Evolutionary conservation across 192 early-diverging fungal genomes (phyloP).

Genomic region (Coemansia sp.): DNA sequence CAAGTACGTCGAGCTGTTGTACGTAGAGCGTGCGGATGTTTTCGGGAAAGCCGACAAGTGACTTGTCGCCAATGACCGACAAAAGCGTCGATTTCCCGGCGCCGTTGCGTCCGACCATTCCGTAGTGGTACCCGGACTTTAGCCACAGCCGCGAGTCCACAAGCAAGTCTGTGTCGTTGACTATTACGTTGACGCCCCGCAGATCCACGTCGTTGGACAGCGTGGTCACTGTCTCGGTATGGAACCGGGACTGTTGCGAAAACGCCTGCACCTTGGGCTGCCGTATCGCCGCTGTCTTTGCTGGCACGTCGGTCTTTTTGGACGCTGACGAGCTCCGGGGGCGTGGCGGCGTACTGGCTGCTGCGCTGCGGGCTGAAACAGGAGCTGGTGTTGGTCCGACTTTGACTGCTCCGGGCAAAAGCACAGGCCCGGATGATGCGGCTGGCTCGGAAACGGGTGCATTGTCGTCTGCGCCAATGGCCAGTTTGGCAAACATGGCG

Average conservation of each 20-base stretch:
- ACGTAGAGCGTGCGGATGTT: constrained; percentile 81
- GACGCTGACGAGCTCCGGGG: constrained; percentile 1
- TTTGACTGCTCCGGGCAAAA: constrained; percentile 7
- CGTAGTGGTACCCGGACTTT: constrained; percentile 73
- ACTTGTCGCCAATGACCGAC: constrained; percentile 86
- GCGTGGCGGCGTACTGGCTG: neutral
- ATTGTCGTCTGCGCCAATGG: neutral
- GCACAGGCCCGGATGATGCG: constrained; percentile 3
- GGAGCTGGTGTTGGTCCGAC: neutral
- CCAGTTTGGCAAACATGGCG: constrained; percentile 51
- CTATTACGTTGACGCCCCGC: constrained; percentile 71
- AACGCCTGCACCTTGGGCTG: constrained; percentile 61
- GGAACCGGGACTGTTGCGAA: constrained; percentile 83
- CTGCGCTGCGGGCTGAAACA: neutral
- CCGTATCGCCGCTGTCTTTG: constrained; percentile 20
- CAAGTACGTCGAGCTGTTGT: constrained; percentile 70
- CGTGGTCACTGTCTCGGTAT: constrained; percentile 76
- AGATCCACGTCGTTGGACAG: constrained; percentile 79
- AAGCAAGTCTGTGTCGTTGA: constrained; percentile 70
- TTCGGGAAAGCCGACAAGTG: constrained; percentile 77
- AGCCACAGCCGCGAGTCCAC: constrained; percentile 75
- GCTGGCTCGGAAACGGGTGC: constrained; percentile 7
- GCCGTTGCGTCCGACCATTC: constrained; percentile 92
- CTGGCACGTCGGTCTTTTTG: constrained; percentile 9
- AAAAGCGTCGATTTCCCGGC: constrained; percentile 94